Evolutionary conservation across 192 early-diverging fungal species (phyloP).

Genomic region (Podochytrium sp.): DNA sequence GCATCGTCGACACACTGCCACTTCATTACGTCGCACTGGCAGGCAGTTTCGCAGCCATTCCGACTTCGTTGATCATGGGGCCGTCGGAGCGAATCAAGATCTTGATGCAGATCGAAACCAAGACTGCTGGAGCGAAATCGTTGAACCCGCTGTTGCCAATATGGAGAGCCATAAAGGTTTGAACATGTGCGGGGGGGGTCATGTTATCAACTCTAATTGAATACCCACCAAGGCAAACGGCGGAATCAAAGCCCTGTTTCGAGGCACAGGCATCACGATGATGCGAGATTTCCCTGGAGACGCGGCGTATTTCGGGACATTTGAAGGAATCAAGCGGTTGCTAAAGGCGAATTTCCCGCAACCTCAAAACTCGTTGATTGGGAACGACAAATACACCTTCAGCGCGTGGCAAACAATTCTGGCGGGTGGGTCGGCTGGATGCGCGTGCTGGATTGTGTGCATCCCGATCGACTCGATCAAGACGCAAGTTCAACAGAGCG

Average conservation of each 20-base stretch:
- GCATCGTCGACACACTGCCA: conserved; percentile 57
- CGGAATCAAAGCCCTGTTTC: conserved; percentile 81
- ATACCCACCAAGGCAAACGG: conserved; percentile 73
- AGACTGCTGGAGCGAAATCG: background rate
- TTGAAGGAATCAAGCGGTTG: conserved; percentile 72
- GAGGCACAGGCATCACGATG: conserved; percentile 88
- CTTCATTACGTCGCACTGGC: conserved; percentile 60
- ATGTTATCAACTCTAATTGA: too few relatives aligned
- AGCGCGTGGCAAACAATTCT: conserved; percentile 75
- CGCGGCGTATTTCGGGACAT: conserved; percentile 90
- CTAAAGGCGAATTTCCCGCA: conserved; percentile 21
- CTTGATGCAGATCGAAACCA: conserved; percentile 71
- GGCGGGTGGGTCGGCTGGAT: conserved; percentile 74
- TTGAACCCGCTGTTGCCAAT: conserved; percentile 17
- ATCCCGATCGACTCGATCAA: conserved; percentile 85
- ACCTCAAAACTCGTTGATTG: background rate
- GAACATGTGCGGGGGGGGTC: too few relatives aligned
- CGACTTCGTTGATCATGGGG: conserved; percentile 89
- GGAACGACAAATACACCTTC: conserved; percentile 64
- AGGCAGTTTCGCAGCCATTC: conserved; percentile 88
- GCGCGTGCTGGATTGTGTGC: conserved; percentile 78
- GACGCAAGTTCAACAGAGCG: conserved; percentile 77
- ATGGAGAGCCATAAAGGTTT: conserved; percentile 37
- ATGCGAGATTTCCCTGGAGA: conserved; percentile 87
- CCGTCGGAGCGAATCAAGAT: conserved; percentile 96